A percentile compares a stretch with the other conserved stretches of the same genome.
phyloP scores from a whole-genome alignment of 2,329 filamentous ascomycete species.

The Teratosphaeria gauchensis region DNA sequence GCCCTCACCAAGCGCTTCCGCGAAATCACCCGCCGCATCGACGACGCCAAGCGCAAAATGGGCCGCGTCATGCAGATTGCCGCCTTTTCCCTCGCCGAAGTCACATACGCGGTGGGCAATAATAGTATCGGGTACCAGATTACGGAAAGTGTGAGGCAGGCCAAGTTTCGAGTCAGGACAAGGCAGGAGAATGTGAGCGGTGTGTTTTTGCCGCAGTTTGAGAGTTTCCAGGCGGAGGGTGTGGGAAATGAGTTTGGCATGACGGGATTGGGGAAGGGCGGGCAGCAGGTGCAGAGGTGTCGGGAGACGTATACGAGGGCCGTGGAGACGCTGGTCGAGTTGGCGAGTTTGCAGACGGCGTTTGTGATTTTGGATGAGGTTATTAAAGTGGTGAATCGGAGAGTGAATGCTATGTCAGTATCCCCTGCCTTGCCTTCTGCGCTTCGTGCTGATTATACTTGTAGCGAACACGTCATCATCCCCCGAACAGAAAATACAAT shows the following conservation, averaged over 20 bases:
- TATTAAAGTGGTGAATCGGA: constrained; percentile 96
- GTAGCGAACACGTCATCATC: constrained; percentile 84
- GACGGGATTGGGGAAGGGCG: constrained; percentile 91
- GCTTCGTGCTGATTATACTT: constrained; percentile 1
- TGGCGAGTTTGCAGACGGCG: constrained; percentile 91
- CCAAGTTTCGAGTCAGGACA: constrained; percentile 83
- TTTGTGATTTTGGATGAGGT: constrained; percentile 98
- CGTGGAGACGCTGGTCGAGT: constrained; percentile 89
- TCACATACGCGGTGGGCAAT: constrained; percentile 91
- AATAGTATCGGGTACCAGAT: constrained; percentile 88
- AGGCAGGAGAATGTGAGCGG: constrained; percentile 98
- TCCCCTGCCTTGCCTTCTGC: background rate
- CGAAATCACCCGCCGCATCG: constrained; percentile 95
- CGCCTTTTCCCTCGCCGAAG: constrained; percentile 92
- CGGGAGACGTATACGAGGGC: constrained; percentile 92
- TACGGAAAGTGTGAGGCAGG: constrained; percentile 87
- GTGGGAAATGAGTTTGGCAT: constrained; percentile 85
- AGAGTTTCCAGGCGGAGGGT: constrained; percentile 79
- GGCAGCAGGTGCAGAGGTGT: constrained; percentile 91
- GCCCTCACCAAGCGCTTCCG: constrained; percentile 72
- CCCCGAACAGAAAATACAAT: constrained; percentile 99
- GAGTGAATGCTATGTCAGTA: constrained; percentile 88
- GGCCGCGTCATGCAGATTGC: constrained; percentile 98
- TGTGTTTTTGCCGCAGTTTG: constrained; percentile 86
- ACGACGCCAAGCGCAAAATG: constrained; percentile 99